Base-by-base conservation (phyloP, 805 yeast genomes). In the Myxozyma kluyveri region DNA sequence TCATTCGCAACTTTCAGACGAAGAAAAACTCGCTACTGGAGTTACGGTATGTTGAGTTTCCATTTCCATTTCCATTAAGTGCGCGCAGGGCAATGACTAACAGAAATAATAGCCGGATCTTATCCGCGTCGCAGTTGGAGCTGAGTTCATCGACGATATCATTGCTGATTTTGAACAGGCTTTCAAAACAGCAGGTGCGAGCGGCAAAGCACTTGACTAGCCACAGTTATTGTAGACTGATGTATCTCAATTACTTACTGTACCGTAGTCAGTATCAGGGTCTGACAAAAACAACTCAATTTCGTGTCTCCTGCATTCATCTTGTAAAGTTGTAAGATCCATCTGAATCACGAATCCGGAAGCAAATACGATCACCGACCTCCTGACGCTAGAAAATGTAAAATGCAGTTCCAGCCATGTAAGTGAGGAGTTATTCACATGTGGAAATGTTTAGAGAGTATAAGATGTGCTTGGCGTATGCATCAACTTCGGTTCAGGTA, bases 161-260 rank as follows among this genome's bases (percentile, higher is more conserved):
- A 86, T 89, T 69, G 88, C 73, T 17, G 98, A 91, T 70, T 83
- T 89, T 63, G 89, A 88, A 65, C 89, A 87, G 72, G 79, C 97
- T 32, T 87, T 93, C 73, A 78, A 79, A 64, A 71, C 71, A 42
- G 86, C 83, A 41, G 6, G 26, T 36, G 48, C 14, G 9, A 37
- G 27, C 4, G 23, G 40, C 9, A 9, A 36, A 36, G 41, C 41
- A 7, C 9, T 14, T 9, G 21, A 10, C 41, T 12, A 9, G 48
- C 48, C 18, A 21, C n/a, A n/a, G n/a, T 17, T 17, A 14, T 6
- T 17, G 14, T 38, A 38, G 23, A 1, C 17, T 10, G 33, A 21
- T 24, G 27, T 14, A 38, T 14, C 4, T 14, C 18, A 21, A 17
- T 21, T 32, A 4, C n/a, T 5, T 23, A 6, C 4, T 18, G 14